phyloP scores from a whole-genome alignment of 2,329 filamentous ascomycete genomes.

The Neonectria hederae region DNA sequence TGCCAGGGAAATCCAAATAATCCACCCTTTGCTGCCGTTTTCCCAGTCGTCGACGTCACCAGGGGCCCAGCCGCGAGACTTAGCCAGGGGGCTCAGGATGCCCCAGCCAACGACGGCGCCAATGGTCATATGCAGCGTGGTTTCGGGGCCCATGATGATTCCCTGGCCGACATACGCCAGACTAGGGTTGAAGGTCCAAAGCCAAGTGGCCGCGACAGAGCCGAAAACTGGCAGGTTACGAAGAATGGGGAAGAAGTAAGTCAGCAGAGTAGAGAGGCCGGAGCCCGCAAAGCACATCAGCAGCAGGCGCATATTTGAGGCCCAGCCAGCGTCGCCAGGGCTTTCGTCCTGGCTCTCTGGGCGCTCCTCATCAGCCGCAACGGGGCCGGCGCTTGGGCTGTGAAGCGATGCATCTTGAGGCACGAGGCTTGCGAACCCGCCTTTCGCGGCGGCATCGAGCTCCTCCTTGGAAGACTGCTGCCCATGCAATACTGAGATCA shows the following conservation, averaged over 20 bases:
- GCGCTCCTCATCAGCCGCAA: constrained; percentile 42
- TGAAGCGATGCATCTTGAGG: constrained; percentile 41
- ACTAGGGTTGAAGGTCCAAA: constrained; percentile 96
- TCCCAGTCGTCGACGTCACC: constrained; percentile 90
- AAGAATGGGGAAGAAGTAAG: constrained; percentile 89
- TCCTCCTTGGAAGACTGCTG: constrained; percentile 48
- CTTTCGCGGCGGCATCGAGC: constrained; percentile 49
- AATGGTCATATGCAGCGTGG: constrained; percentile 93
- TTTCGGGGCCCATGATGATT: constrained; percentile 97
- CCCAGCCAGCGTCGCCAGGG: constrained; percentile 47
- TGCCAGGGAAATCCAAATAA: constrained; percentile 93
- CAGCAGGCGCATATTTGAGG: constrained; percentile 63
- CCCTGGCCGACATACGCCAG: constrained; percentile 98
- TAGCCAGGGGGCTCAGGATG: constrained; percentile 87
- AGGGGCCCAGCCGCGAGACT: constrained; percentile 86
- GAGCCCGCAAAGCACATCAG: constrained; percentile 67
- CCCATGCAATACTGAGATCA: constrained; percentile 91
- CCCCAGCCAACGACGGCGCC: constrained; percentile 93
- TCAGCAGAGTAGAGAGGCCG: constrained; percentile 77
- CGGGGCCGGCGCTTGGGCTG: constrained; percentile 38
- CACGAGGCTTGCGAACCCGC: constrained; percentile 56
- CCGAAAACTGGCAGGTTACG: constrained; percentile 91
- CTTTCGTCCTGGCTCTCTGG: constrained; percentile 47
- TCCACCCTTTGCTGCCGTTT: constrained; percentile 95
- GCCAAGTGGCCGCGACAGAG: constrained; percentile 78